phyloP scores from a whole-genome alignment of 306 rosid species.

The Cicer bijugum region DNA sequence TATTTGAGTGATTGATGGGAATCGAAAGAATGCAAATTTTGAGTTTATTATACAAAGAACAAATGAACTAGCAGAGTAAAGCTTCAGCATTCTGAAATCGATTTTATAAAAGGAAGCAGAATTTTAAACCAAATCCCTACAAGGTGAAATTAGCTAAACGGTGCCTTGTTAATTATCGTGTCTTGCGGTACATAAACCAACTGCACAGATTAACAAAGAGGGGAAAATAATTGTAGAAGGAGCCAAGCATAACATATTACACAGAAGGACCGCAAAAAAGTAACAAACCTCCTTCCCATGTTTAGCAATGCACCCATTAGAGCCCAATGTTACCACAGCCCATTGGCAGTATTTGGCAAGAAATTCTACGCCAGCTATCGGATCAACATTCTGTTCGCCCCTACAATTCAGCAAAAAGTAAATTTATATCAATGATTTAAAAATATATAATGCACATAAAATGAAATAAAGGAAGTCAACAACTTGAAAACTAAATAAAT shows the following conservation, averaged over 20 bases:
- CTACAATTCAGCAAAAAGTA: slow-evolving; percentile 51
- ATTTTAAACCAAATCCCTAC: not conserved
- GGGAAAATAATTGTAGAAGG: not conserved
- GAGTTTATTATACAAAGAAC: not conserved
- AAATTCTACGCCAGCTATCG: slow-evolving; percentile 69
- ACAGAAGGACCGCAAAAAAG: not conserved
- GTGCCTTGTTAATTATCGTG: not conserved
- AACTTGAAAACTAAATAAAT: slow-evolving; percentile 36
- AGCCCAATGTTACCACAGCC: slow-evolving; percentile 92
- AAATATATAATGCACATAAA: not conserved
- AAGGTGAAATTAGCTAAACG: not conserved
- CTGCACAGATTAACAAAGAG: not conserved
- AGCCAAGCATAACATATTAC: not conserved
- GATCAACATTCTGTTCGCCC: slow-evolving; percentile 61
- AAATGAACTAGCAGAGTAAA: not conserved
- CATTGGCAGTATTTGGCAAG: slow-evolving; percentile 76
- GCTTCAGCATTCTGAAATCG: not conserved
- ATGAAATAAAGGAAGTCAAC: slow-evolving; percentile 2
- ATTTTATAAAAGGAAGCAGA: not conserved
- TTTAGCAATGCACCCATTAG: slow-evolving; percentile 88
- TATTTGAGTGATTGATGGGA: not conserved
- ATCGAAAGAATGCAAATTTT: not conserved
- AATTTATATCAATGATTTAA: slow-evolving; percentile 35
- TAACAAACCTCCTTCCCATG: slow-evolving; percentile 82
- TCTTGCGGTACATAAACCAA: slow-evolving; percentile 22